Evolutionary conservation across 495 filamentous ascomycete species (phyloP), one percentile per base, ranked within the genome.

Genomic region (Astrothelium macrocarpum): DNA sequence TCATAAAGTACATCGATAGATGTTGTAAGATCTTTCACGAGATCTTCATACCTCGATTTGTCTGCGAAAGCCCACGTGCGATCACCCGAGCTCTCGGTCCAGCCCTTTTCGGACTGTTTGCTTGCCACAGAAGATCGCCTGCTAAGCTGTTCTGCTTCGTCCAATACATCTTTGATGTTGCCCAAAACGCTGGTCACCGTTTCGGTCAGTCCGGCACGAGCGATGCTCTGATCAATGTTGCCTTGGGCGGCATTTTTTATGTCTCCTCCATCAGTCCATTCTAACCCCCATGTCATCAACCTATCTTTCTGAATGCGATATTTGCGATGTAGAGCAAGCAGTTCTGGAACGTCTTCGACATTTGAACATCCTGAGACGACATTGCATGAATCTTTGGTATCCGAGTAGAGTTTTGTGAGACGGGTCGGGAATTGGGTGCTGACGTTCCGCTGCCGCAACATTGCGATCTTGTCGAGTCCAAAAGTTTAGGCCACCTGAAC

Each of bases 1-100:
- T 95, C 90, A 73, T 93, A 95, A 12, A 97, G 81, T 0, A 87
- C 91, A 73, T 97, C 91, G 70, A 96, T 95, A 31, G 87, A 91
- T 12, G 83, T 84, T 2, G 89, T 94, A 62, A 96, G 74, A 63
- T 95, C 90, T 63, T 80, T 82, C 26, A 94, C 77, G 2, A 96
- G 80, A 53, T 88, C 85, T 65, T 85, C 82, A 66, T 87, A 87
- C 49, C 81, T 76, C 46, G 74, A 76, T 69, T 81, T 81, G 71
- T 87, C 84, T 66, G 75, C 73, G 25, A 79, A 72, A 45, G 81
- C 79, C 81, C 82, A 81, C 59, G 78, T 75, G 59, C 62, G 58
- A 28, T 62, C 62, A 39, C 68, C 62, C 56, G 59, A 58, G 34
- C 71, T 66, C 31, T 71, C 63, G 43, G 64, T 60, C 49, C 63